phyloP scores from a whole-genome alignment of 2,329 filamentous ascomycete species.

The Talaromyces sp. region DNA sequence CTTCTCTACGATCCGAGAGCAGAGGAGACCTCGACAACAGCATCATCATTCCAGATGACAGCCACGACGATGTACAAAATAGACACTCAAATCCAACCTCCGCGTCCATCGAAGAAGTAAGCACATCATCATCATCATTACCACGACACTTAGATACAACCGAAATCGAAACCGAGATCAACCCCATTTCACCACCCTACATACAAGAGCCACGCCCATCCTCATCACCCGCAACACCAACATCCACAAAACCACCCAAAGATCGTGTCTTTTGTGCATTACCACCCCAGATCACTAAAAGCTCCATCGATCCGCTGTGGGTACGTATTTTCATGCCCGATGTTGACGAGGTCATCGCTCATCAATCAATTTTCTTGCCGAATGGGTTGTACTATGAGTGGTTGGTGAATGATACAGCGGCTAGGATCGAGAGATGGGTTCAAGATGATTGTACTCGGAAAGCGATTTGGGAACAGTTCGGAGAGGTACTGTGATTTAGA shows the following conservation, averaged over 20 bases:
- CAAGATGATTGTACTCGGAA: constrained; percentile 21
- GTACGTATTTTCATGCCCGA: constrained; percentile 74
- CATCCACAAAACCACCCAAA: constrained; percentile 39
- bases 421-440: constrained; percentile 67
- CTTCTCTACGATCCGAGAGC: neutral
- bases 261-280: constrained; percentile 77
- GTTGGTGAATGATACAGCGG: constrained; percentile 72
- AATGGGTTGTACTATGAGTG: constrained; percentile 67
- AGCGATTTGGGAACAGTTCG: constrained; percentile 16
- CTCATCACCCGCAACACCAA: neutral
- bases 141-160: neutral
- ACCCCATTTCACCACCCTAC: constrained; percentile 3
- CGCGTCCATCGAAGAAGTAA: neutral
- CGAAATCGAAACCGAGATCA: neutral
- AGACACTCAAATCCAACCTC: neutral
- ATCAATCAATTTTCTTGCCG: constrained; percentile 75
- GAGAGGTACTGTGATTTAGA: neutral
- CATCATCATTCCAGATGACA: neutral
- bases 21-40: neutral
- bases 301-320: constrained; percentile 64
- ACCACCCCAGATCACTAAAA: constrained; percentile 38
- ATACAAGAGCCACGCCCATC: neutral
- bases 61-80: neutral
- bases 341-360: constrained; percentile 80
- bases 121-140: neutral